These are phyloP conservation scores for Schoenoplectus triqueter DNA, from an alignment of 202 grass and related monocot species.

Conservation along the genomic window DNA sequence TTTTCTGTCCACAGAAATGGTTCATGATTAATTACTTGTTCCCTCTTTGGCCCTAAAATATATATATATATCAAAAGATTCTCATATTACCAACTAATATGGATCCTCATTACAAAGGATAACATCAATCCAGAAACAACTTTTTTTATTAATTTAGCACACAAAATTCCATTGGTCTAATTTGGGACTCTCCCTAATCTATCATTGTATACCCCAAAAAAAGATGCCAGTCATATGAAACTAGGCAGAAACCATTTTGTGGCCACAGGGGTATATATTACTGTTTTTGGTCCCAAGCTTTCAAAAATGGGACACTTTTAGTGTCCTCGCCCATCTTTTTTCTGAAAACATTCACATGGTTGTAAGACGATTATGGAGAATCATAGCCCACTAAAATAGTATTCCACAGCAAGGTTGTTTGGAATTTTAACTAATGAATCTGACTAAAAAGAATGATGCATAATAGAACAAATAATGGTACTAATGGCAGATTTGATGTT, in stretches of 20 bases:
- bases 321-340: no score
- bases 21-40: not conserved
- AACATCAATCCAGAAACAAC: not conserved
- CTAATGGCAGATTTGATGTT: no score
- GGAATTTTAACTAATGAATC: not conserved
- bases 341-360: not conserved
- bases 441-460: constrained; percentile 7
- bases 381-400: not conserved
- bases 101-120: not conserved
- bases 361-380: constrained; percentile 8
- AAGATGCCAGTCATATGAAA: no score
- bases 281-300: not conserved
- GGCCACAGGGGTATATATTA: not conserved
- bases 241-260: no score
- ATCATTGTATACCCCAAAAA: not conserved
- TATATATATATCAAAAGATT: no score
- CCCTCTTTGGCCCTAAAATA: not conserved
- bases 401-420: constrained; percentile 1
- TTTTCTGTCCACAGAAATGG: not conserved
- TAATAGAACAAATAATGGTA: not conserved
- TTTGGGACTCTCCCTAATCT: not conserved
- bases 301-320: not conserved
- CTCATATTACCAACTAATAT: no score
- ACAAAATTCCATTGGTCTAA: no score
- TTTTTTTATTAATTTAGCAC: not conserved